phyloP scores from a whole-genome alignment of 1,284 basidiomycete genomes.

The Xerocomus nothofagi region DNA sequence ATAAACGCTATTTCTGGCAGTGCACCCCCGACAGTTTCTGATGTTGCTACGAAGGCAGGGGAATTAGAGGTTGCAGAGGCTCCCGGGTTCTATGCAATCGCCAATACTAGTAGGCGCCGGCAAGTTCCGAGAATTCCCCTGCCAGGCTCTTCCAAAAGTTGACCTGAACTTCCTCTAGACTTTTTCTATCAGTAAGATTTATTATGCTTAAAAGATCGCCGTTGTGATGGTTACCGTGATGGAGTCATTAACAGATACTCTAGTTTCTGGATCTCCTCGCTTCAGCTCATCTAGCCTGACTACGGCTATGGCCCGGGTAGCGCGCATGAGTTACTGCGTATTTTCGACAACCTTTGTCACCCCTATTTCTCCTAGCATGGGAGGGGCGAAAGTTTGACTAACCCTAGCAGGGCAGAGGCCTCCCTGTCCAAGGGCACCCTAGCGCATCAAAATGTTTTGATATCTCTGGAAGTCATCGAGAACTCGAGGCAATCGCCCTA shows the following conservation, averaged over 20 bases:
- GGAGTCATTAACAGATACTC: slow-evolving; percentile 6
- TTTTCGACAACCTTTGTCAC: background rate
- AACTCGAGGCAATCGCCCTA: slow-evolving; percentile 24
- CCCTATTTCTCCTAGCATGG: background rate
- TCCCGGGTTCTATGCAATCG: slow-evolving; percentile 22
- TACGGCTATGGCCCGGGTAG: slow-evolving; percentile 2
- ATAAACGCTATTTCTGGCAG: slow-evolving; percentile 2
- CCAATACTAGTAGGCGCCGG: slow-evolving; percentile 17
- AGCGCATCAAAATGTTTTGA: slow-evolving; percentile 11
- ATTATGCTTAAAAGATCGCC: slow-evolving; percentile 26
- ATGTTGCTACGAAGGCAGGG: slow-evolving; percentile 26
- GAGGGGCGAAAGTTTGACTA: background rate
- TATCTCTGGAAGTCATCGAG: slow-evolving; percentile 13
- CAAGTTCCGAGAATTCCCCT: slow-evolving; percentile 26
- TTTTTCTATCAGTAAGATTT: slow-evolving; percentile 31
- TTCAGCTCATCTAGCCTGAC: background rate
- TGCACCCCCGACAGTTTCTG: slow-evolving; percentile 20
- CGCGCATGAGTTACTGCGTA: background rate
- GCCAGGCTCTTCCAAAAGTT: slow-evolving; percentile 11
- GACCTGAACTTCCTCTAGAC: slow-evolving; percentile 25
- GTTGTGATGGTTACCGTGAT: slow-evolving; percentile 34
- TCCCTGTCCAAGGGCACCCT: slow-evolving; percentile 3
- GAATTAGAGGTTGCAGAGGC: slow-evolving; percentile 11
- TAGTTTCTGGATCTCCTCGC: slow-evolving; percentile 1
- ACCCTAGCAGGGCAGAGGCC: slow-evolving; percentile 3